phyloP scores from a whole-genome alignment of 345 rosid species.

The Gossypium australe region DNA sequence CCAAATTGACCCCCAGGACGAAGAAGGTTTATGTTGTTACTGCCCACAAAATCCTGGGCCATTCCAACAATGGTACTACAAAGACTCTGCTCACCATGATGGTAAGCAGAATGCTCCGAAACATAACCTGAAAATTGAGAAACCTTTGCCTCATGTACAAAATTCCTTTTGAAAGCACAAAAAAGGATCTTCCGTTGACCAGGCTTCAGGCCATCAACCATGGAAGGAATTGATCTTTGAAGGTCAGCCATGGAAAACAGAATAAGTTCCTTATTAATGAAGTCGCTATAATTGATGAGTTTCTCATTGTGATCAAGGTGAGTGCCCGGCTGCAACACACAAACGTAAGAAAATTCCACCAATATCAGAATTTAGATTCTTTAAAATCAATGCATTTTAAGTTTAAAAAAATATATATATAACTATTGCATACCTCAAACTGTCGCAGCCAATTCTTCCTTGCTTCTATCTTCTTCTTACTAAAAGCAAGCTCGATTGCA shows the following conservation, averaged over 20 bases:
- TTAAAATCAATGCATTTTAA: not conserved
- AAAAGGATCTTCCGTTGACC: slow-evolving; percentile 97
- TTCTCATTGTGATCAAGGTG: slow-evolving; percentile 69
- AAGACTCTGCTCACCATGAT: slow-evolving; percentile 97
- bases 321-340: slow-evolving; percentile 73
- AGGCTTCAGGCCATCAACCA: slow-evolving; percentile 96
- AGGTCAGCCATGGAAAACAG: slow-evolving; percentile 96
- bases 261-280: slow-evolving; percentile 93
- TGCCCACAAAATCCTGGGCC: slow-evolving; percentile 97
- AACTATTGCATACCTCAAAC: slow-evolving; percentile 46
- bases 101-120: slow-evolving; percentile 86
- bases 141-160: slow-evolving; percentile 66
- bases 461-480: slow-evolving; percentile 95
- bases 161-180: slow-evolving; percentile 78
- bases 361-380: not conserved
- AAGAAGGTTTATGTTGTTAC: slow-evolving; percentile 92
- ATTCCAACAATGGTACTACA: slow-evolving; percentile 74
- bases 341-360: slow-evolving; percentile 11
- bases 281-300: slow-evolving; percentile 74
- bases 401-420: too few relatives aligned
- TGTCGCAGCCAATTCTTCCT: slow-evolving; percentile 92
- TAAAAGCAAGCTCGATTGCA: slow-evolving; percentile 93
- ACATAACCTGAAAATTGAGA: slow-evolving; percentile 87
- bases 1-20: slow-evolving; percentile 84
- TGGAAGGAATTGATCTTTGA: slow-evolving; percentile 91